These are phyloP conservation scores for Eryngium alpinum DNA, from an alignment of 140 eudicot genomes.

Conservation along the genomic window DNA sequence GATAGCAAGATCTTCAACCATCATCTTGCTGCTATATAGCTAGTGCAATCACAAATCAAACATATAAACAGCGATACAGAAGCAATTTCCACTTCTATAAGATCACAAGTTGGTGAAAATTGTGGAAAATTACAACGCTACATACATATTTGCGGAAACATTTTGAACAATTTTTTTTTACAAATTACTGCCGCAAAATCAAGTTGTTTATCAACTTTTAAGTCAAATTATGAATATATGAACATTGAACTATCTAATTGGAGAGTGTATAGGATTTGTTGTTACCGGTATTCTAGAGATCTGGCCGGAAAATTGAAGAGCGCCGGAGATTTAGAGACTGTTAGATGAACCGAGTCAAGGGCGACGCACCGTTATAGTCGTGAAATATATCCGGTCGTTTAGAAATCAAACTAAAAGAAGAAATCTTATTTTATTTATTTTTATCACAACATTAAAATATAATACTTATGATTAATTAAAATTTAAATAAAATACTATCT, in stretches of 20 bases:
- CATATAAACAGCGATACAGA: background rate
- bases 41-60: conserved; percentile 2
- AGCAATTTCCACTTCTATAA: background rate
- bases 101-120: background rate
- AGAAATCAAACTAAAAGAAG: too few relatives aligned
- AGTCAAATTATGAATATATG: background rate
- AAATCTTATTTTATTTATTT: too few relatives aligned
- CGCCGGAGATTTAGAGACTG: conserved; percentile 1
- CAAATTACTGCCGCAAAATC: background rate
- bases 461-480: too few relatives aligned
- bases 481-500: too few relatives aligned
- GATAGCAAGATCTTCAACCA: conserved; percentile 92
- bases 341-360: background rate
- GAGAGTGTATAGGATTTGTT: background rate
- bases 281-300: background rate
- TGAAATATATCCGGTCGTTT: too few relatives aligned
- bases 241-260: background rate
- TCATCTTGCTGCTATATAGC: conserved; percentile 44
- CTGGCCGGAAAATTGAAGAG: background rate
- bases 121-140: background rate
- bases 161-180: background rate
- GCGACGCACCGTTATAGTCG: too few relatives aligned
- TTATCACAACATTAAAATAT: too few relatives aligned
- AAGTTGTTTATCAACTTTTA: background rate
- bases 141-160: background rate